These are phyloP conservation scores for Selaginella moellendorffii DNA, from an alignment of 75 land plant species.

Conservation along the genomic window DNA sequence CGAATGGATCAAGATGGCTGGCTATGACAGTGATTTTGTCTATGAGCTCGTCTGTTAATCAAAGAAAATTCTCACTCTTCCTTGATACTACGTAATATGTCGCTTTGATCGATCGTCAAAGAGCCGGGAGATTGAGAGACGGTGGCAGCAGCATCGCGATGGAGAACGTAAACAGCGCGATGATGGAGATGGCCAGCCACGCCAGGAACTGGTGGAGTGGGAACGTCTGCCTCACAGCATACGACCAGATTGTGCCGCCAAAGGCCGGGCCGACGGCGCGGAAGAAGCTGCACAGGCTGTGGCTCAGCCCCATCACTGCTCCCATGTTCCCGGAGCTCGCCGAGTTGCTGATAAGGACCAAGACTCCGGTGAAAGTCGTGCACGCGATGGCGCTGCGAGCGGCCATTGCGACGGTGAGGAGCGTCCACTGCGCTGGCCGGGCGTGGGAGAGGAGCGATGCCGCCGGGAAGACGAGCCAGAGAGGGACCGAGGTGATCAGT, in stretches of 20 bases:
- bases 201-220: background rate
- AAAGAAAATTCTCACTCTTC: background rate
- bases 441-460: conserved; percentile 5
- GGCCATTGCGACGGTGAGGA: conserved; percentile 17
- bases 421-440: conserved; percentile 11
- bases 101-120: no score
- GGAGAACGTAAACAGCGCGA: background rate
- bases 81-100: background rate
- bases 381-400: conserved; percentile 14
- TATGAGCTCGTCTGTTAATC: background rate
- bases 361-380: conserved; percentile 24
- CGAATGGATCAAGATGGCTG: no score
- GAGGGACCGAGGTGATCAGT: conserved; percentile 12
- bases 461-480: conserved; percentile 18
- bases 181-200: background rate
- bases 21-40: background rate
- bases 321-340: conserved; percentile 23
- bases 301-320: conserved; percentile 27
- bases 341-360: conserved; percentile 25
- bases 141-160: background rate
- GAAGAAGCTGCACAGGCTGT: conserved; percentile 22
- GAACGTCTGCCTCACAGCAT: background rate
- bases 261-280: conserved; percentile 22
- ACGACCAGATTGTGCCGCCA: conserved; percentile 19
- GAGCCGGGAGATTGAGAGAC: background rate